A percentile compares a stretch with the other conserved stretches of the same genome.
Conservation (phyloP, 1,284 basidiomycete genomes). For the Filobasidium uniguttulatum region DNA sequence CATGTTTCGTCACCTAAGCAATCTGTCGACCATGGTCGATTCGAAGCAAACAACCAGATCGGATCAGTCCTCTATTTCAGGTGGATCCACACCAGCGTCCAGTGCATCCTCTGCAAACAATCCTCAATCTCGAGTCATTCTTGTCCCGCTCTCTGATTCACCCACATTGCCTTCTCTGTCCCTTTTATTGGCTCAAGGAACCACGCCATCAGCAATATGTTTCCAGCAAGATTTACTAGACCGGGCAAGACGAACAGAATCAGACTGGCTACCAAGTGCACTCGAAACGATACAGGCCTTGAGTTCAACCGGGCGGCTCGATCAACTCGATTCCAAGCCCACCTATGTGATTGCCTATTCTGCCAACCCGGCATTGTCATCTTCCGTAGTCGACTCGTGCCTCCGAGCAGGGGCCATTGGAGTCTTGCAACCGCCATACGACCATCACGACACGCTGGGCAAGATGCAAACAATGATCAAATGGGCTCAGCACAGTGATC, state of each 20-base stretch:
- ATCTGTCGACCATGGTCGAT: conserved; percentile 16
- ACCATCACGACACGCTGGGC: conserved; percentile 10
- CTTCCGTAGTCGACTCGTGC: conserved; percentile 24
- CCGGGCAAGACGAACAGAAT: conserved; percentile 27
- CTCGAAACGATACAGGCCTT: conserved; percentile 21
- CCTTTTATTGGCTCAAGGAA: conserved; percentile 29
- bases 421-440: conserved; percentile 33
- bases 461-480: conserved; percentile 9
- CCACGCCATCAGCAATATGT: conserved; percentile 34
- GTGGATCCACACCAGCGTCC: conserved; percentile 11
- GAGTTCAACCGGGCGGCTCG: conserved; percentile 15
- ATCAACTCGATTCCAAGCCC: background rate
- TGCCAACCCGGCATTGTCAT: conserved; percentile 26
- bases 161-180: conserved; percentile 30
- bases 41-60: conserved; percentile 5
- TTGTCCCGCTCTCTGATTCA: conserved; percentile 32
- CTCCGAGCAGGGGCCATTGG: conserved; percentile 29
- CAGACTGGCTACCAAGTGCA: conserved; percentile 31
- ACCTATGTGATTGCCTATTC: conserved; percentile 32
- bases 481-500: conserved; percentile 2
- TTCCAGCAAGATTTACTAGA: conserved; percentile 36
- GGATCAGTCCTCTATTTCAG: conserved; percentile 5
- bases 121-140: conserved; percentile 24
- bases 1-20: conserved; percentile 5
- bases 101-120: conserved; percentile 1